phyloP scores from a whole-genome alignment of 2,329 filamentous ascomycete species.

The Metarhizium anisopliae region DNA sequence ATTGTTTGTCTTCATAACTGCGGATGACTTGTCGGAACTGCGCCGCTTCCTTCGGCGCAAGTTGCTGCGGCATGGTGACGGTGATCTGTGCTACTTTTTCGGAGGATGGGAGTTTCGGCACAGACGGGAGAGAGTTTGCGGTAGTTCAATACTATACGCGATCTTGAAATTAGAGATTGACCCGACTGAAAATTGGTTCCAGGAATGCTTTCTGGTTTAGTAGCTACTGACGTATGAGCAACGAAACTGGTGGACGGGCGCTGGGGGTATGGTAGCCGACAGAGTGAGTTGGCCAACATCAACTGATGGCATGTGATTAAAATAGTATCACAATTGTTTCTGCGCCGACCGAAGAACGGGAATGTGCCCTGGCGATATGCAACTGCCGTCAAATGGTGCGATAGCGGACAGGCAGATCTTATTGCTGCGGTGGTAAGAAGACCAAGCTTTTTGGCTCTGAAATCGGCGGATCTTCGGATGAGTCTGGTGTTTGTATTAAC shows the following conservation, averaged over 20 bases:
- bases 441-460: not conserved
- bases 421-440: not conserved
- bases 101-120: not conserved
- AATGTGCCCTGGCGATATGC: not conserved
- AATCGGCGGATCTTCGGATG: slow-evolving; percentile 14
- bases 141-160: not conserved
- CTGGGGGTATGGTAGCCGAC: not conserved
- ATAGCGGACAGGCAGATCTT: not conserved
- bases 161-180: not conserved
- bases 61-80: slow-evolving; percentile 56
- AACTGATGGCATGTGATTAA: not conserved
- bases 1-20: slow-evolving; percentile 96
- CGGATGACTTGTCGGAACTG: slow-evolving; percentile 93
- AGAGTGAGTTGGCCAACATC: not conserved
- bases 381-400: not conserved
- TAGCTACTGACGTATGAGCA: not conserved
- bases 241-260: not conserved
- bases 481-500: not conserved
- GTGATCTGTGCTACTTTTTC: not conserved
- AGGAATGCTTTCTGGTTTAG: not conserved
- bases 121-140: not conserved
- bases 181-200: not conserved
- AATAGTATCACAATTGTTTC: not conserved
- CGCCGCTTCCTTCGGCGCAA: slow-evolving; percentile 81
- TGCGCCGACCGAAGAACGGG: too few species aligned